Percentiles rank a stretch among this genome's conserved stretches.
phyloP scores from a whole-genome alignment of 164 flowering plant species.

The Sextonia rubra region DNA sequence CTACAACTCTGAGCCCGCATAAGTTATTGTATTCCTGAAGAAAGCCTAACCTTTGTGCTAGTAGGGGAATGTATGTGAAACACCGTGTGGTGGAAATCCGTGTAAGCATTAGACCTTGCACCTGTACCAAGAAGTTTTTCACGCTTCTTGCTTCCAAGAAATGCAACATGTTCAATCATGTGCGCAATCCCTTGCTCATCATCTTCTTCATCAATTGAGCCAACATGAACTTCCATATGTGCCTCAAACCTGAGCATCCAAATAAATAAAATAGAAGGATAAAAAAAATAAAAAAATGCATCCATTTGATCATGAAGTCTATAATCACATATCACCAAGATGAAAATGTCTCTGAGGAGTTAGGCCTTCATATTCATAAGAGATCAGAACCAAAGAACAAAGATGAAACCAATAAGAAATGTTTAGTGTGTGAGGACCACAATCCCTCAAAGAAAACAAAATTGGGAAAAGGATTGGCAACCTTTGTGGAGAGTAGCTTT shows the following conservation, averaged over 20 bases:
- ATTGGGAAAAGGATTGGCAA: not conserved
- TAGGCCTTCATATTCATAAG: not conserved
- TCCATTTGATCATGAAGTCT: not conserved
- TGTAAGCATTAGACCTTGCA: constrained; percentile 98
- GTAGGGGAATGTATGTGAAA: constrained; percentile 97
- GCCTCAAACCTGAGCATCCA: constrained; percentile 79
- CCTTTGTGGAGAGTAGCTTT: not conserved
- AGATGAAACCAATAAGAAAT: not conserved
- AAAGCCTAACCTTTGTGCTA: constrained; percentile 59
- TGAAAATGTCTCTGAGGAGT: not conserved
- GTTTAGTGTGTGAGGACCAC: not conserved
- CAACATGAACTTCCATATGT: constrained; percentile 98
- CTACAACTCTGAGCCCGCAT: not conserved
- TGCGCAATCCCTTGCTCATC: constrained; percentile 99
- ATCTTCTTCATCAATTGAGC: constrained; percentile 98
- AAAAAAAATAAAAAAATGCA: not conserved
- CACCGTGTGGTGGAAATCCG: constrained; percentile 98
- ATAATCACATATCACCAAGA: not conserved
- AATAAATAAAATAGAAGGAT: not conserved
- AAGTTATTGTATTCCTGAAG: not conserved
- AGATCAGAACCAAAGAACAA: not conserved
- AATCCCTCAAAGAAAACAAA: not conserved
- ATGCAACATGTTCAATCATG: constrained; percentile 99
- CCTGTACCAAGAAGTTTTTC: constrained; percentile 98
- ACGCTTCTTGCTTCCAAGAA: constrained; percentile 98